These are phyloP conservation scores for Talaromyces stipitatus DNA, from an alignment of 495 filamentous ascomycete genomes.

Conservation along the genomic window DNA sequence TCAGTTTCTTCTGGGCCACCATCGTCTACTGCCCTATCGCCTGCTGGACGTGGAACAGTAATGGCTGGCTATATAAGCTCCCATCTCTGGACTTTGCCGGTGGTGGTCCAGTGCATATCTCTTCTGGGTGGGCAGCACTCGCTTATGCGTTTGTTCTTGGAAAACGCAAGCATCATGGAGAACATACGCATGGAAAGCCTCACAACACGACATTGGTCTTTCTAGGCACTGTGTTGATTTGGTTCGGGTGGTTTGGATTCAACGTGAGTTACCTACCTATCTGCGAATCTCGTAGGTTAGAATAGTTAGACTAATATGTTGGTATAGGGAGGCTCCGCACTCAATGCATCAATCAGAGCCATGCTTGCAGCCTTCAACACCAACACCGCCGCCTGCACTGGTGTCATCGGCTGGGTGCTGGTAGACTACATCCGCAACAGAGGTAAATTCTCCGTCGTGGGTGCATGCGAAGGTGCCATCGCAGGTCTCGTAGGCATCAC, in stretches of 20 bases:
- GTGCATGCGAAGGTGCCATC: conserved; percentile 55
- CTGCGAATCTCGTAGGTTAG: too few species aligned
- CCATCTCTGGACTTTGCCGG: conserved; percentile 50
- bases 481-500: conserved; percentile 60
- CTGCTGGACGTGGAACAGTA: conserved; percentile 54
- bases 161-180: conserved; percentile 40
- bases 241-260: conserved; percentile 57
- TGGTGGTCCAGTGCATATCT: conserved; percentile 50
- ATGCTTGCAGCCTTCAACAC: conserved; percentile 56
- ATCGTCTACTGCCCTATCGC: conserved; percentile 53
- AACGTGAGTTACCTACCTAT: conserved; percentile 26
- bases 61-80: conserved; percentile 50
- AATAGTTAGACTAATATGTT: background rate
- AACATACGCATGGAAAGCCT: conserved; percentile 36
- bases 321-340: conserved; percentile 44
- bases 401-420: conserved; percentile 51
- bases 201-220: conserved; percentile 52
- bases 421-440: conserved; percentile 50
- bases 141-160: conserved; percentile 50
- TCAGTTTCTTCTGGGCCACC: conserved; percentile 52
- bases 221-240: conserved; percentile 50
- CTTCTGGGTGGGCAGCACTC: conserved; percentile 44
- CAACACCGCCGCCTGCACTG: conserved; percentile 50
- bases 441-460: conserved; percentile 50
- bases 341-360: conserved; percentile 49